Conservation (phyloP, 495 filamentous ascomycete species). For the Neurospora sp. region DNA sequence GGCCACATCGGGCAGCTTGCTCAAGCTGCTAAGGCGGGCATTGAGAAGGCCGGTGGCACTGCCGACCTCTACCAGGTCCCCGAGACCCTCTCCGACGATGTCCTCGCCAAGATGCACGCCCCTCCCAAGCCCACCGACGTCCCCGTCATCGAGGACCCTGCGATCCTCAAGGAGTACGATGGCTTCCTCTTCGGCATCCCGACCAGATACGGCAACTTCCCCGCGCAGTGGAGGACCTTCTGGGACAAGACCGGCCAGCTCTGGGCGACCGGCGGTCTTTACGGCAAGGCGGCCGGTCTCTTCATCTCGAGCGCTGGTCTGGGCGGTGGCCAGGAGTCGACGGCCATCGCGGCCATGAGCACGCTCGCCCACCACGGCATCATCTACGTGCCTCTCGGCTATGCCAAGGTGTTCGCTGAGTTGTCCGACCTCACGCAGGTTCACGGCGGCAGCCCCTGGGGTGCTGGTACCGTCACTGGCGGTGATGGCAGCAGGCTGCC, state of each 20-base stretch:
- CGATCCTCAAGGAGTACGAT: constrained; percentile 67
- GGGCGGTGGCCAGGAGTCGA: constrained; percentile 92
- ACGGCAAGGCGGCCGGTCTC: constrained; percentile 84
- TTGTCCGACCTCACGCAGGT: constrained; percentile 63
- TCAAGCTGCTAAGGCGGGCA: constrained; percentile 81
- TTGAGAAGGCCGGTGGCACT: constrained; percentile 75
- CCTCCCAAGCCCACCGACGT: constrained; percentile 60
- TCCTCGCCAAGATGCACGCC: constrained; percentile 77
- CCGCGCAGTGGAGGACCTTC: constrained; percentile 89
- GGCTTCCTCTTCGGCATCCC: constrained; percentile 92
- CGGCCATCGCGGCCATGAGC: constrained; percentile 69
- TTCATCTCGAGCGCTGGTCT: constrained; percentile 76
- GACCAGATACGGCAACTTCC: constrained; percentile 98
- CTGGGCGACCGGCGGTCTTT: constrained; percentile 62
- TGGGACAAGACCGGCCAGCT: constrained; percentile 74
- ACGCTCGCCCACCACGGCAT: constrained; percentile 91
- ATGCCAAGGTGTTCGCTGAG: constrained; percentile 63
- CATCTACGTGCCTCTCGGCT: constrained; percentile 90
- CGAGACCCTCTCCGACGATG: constrained; percentile 78
- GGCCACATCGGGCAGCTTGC: constrained; percentile 82
- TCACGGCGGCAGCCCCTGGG: constrained; percentile 84
- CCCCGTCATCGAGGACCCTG: constrained; percentile 53
- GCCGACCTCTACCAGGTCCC: constrained; percentile 76
- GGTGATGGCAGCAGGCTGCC: constrained; percentile 77
- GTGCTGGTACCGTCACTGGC: constrained; percentile 84